These are phyloP conservation scores for Cutaneotrichosporon dermatis DNA, from an alignment of 1,284 basidiomycete genomes.

Conservation along the genomic window DNA sequence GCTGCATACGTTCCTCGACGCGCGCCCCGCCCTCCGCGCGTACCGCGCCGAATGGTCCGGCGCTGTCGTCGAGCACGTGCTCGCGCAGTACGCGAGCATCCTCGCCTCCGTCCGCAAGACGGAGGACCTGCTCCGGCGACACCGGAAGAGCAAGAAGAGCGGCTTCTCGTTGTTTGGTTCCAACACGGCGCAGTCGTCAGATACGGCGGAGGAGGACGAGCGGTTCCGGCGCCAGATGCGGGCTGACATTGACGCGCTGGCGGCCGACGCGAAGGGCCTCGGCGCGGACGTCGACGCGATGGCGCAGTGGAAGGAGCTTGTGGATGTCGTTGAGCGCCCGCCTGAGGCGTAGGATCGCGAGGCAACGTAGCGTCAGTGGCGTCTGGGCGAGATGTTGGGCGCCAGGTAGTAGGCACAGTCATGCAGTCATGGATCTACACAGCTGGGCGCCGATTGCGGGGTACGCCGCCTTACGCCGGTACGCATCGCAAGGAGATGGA, in stretches of 20 bases:
- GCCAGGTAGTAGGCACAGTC: too few species aligned
- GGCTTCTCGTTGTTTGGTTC: slow-evolving; percentile 62
- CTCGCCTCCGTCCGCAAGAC: slow-evolving; percentile 81
- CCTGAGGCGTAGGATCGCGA: slow-evolving; percentile 20
- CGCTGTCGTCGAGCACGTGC: slow-evolving; percentile 69
- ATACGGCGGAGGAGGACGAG: slow-evolving; percentile 52
- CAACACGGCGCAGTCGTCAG: slow-evolving; percentile 7
- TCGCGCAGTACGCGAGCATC: slow-evolving; percentile 56
- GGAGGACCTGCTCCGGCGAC: slow-evolving; percentile 74
- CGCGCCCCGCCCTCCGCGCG: slow-evolving; percentile 57
- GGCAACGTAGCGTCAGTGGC: too few species aligned
- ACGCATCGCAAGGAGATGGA: too few species aligned
- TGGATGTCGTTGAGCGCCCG: slow-evolving; percentile 37
- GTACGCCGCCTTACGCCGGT: too few species aligned
- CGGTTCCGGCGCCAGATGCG: slow-evolving; percentile 76
- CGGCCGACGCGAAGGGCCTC: slow-evolving; percentile 63
- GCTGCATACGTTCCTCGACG: slow-evolving; percentile 66
- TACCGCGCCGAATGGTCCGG: slow-evolving; percentile 58
- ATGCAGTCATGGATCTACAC: too few species aligned
- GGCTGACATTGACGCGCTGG: slow-evolving; percentile 76
- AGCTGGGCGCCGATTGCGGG: too few species aligned
- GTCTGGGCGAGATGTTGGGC: too few species aligned
- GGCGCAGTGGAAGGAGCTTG: slow-evolving; percentile 44
- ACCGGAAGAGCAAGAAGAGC: slow-evolving; percentile 78
- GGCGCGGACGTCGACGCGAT: slow-evolving; percentile 61